These are phyloP conservation scores for Colletotrichum somersetense DNA, from an alignment of 2,329 filamentous ascomycete genomes.

Conservation along the genomic window DNA sequence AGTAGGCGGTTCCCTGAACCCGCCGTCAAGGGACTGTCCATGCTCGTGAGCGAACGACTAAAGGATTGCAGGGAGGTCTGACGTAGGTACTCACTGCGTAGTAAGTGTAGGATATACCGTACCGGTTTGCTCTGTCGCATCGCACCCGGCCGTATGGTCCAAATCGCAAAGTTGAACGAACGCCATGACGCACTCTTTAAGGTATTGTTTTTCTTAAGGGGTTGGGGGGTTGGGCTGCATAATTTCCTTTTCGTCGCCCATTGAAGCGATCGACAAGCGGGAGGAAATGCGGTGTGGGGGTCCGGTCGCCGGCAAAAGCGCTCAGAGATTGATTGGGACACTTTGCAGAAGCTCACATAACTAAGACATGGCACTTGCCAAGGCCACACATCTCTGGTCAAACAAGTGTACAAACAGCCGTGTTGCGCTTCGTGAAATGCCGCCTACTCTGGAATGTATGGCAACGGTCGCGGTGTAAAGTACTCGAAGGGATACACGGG, in stretches of 20 bases:
- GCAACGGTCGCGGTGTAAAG: not conserved
- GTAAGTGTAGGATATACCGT: not conserved
- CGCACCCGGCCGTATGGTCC: not conserved
- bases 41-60: conserved; percentile 3
- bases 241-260: not conserved
- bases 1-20: conserved; percentile 12
- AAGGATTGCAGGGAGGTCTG: conserved; percentile 17
- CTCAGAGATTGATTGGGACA: not conserved
- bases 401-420: not conserved
- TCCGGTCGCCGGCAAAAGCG: not conserved
- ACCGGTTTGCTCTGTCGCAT: conserved; percentile 4
- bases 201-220: not conserved
- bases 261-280: not conserved
- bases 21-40: conserved; percentile 14
- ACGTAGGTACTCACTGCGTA: not conserved
- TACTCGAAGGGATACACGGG: not conserved
- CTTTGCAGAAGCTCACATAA: not conserved
- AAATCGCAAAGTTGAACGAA: not conserved
- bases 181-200: not conserved
- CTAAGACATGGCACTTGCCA: not conserved
- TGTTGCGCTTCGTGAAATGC: not conserved
- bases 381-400: too few species aligned
- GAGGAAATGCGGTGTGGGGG: not conserved
- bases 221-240: too few species aligned
- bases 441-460: not conserved